Evolutionary conservation across 352 stramenopile species (phyloP), one percentile per base, ranked within the genome.

Genomic region (Blastocystis sp.): DNA sequence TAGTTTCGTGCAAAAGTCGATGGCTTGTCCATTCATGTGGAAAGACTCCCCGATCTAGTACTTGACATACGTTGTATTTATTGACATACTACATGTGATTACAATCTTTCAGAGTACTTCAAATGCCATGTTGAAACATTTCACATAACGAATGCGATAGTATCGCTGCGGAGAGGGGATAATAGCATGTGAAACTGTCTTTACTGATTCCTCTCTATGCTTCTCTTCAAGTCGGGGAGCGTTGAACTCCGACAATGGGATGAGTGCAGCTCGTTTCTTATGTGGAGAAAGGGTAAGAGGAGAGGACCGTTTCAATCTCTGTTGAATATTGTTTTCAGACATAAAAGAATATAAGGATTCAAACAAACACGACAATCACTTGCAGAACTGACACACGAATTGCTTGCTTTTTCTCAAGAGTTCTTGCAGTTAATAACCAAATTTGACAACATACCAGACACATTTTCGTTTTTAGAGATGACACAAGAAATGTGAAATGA

Each of bases 401-500:
- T 84, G 73, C 51, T 84, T 84, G 73, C 56, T 84, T 27, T 68
- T 84, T 30, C 27, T 66, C 11, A 84, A 51, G 35, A 84, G 27
- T 15, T 84, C 73, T 84, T 37, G 27, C 37, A 27, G 13, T 84
- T 11, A 44, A 5, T 30, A n/a, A 13, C 3, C 15, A 48, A 22
- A 6, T 27, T n/a, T 22, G 30, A 68, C 0, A 33, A 2, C n/a
- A 9, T 68, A 84, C 73, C 73, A 17, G 73, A 84, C 27, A 84
- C 54, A 30, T 66, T 82, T 30, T 82, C 73, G 27, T 82, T 60
- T 30, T 82, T 66, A 5, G 48, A 66, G 19, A 82, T 64, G n/a
- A 82, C 54, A 27, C 73, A 82, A 17, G 73, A 82, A 42, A 82
- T 82, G 51, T 82, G 73, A 37, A 44, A 82, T 6, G 73, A 82